A percentile compares a stretch with the other conserved stretches of the same genome.
Evolutionary conservation across 257 asterid species (phyloP).

Genomic region (Nicotiana tomentosiformis): DNA sequence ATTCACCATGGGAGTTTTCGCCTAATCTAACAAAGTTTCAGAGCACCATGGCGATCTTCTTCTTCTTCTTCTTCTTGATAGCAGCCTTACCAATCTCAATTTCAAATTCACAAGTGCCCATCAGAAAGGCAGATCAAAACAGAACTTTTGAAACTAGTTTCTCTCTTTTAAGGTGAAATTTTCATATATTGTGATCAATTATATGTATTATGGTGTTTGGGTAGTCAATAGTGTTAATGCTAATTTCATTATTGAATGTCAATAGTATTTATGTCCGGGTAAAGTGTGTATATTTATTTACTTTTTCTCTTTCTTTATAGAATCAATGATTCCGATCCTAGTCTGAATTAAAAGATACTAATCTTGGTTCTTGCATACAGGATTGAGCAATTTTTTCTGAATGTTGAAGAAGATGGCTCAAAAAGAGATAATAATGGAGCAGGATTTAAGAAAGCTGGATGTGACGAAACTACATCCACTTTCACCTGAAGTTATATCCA

Average conservation of each 20-base stretch:
- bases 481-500: constrained; percentile 94
- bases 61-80: not conserved
- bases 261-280: too few relatives aligned
- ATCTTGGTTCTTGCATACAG: not conserved
- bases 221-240: too few relatives aligned
- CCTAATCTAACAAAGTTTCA: not conserved
- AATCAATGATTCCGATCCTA: too few relatives aligned
- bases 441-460: constrained; percentile 87
- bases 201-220: not conserved
- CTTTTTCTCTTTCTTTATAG: too few relatives aligned
- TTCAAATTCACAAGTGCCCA: not conserved
- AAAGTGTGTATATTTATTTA: too few relatives aligned
- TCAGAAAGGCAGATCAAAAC: not conserved
- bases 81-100: not conserved
- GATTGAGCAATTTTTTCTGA: not conserved
- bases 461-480: constrained; percentile 72
- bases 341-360: not conserved
- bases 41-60: not conserved
- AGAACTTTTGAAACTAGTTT: not conserved
- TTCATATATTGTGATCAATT: not conserved
- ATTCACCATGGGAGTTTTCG: not conserved
- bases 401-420: constrained; percentile 55
- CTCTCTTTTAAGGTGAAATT: not conserved
- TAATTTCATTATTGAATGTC: too few relatives aligned
- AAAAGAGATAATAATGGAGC: constrained; percentile 92